Evolutionary conservation across 495 filamentous ascomycete species (phyloP).

Genomic region (Pseudotulostoma volvatum): DNA sequence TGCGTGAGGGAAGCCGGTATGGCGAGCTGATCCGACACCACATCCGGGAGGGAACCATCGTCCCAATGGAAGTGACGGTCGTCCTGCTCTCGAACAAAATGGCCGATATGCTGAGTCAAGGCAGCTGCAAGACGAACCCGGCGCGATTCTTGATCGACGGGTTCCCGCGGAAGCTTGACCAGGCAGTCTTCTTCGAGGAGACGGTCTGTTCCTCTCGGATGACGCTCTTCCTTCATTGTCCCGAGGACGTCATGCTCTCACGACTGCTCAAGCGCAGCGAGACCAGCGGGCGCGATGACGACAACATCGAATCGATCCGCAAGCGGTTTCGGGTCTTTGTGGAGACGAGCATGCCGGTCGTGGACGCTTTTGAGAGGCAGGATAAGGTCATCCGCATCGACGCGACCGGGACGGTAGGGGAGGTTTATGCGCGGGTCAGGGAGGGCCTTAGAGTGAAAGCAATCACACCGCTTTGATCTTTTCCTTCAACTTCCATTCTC

Average conservation of each 20-base stretch:
- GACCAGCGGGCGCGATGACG: constrained; percentile 79
- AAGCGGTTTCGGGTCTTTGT: constrained; percentile 90
- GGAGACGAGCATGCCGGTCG: constrained; percentile 93
- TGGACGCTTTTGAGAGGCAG: constrained; percentile 63
- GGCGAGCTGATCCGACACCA: constrained; percentile 76
- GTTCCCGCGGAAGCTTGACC: constrained; percentile 93
- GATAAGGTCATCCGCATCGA: constrained; percentile 63
- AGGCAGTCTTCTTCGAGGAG: constrained; percentile 83
- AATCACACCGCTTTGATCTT: constrained; percentile 9
- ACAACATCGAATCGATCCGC: constrained; percentile 87
- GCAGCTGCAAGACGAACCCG: constrained; percentile 11
- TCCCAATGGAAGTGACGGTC: constrained; percentile 98
- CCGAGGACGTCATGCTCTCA: constrained; percentile 71
- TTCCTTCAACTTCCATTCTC: no score
- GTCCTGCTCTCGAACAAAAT: constrained; percentile 85
- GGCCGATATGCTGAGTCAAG: constrained; percentile 41
- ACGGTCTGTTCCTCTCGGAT: constrained; percentile 67
- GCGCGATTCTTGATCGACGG: constrained; percentile 76
- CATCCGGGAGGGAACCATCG: constrained; percentile 86
- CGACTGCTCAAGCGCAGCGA: constrained; percentile 76
- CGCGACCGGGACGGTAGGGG: constrained; percentile 48
- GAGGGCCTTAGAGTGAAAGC: constrained; percentile 31
- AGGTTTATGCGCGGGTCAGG: constrained; percentile 59
- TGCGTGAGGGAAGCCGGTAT: constrained; percentile 68
- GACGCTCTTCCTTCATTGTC: constrained; percentile 82